Evolutionary conservation across 495 filamentous ascomycete genomes (phyloP).

Genomic region (Daldinia vernicosa): DNA sequence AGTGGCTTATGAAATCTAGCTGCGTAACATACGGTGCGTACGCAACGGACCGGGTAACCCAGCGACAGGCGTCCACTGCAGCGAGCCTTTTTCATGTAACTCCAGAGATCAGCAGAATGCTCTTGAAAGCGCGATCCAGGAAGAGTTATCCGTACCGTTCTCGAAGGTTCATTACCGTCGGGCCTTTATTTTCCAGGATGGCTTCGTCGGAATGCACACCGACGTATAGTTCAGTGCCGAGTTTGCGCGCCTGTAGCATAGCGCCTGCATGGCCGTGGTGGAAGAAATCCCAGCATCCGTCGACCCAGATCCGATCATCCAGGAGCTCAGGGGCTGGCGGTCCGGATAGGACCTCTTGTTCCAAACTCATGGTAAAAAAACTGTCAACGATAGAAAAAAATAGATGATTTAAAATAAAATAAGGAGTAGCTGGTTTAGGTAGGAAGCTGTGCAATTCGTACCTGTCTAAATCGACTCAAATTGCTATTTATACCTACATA

Average conservation of each 20-base stretch:
- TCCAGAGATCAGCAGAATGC: conserved; percentile 34
- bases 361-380: conserved; percentile 38
- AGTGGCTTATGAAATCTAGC: conserved; percentile 91
- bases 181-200: conserved; percentile 96
- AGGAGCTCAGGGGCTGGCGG: conserved; percentile 57
- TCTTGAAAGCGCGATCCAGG: conserved; percentile 15
- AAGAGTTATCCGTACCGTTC: conserved; percentile 71
- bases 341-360: conserved; percentile 41
- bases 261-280: conserved; percentile 98
- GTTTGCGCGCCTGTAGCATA: conserved; percentile 88
- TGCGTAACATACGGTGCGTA: conserved; percentile 94
- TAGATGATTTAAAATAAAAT: background rate
- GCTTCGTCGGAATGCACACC: conserved; percentile 95
- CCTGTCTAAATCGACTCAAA: background rate
- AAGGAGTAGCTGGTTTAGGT: background rate
- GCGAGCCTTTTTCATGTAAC: conserved; percentile 58
- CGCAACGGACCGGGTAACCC: conserved; percentile 84
- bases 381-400: background rate
- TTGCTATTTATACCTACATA: background rate
- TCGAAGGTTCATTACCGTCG: conserved; percentile 92
- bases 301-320: conserved; percentile 90
- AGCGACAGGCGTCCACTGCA: conserved; percentile 93
- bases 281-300: conserved; percentile 98
- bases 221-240: conserved; percentile 87
- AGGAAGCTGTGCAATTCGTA: background rate